Conservation (phyloP, 148 eudicot species). For the Euryodendron excelsum region DNA sequence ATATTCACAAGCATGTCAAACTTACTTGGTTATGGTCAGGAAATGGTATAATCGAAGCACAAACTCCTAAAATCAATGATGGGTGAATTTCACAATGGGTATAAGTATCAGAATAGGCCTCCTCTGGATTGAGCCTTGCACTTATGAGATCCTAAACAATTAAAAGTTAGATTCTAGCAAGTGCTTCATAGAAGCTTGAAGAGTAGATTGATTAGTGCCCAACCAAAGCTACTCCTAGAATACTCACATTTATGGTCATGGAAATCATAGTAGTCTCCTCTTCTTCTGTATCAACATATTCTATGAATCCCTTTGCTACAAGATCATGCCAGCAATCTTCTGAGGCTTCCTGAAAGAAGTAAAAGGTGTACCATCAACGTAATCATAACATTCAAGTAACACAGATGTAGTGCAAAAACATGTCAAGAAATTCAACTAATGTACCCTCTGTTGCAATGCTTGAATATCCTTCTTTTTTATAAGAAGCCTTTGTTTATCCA, state of each 20-base stretch:
- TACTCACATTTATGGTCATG: conserved; percentile 94
- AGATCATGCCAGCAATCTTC: conserved; percentile 99
- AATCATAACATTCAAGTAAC: conserved; percentile 8
- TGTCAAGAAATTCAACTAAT: neutral
- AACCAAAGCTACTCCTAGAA: neutral
- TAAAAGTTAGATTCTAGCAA: neutral
- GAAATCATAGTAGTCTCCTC: conserved; percentile 99
- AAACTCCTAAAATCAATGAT: conserved; percentile 91
- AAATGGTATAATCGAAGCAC: conserved; percentile 98
- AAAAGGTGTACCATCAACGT: neutral
- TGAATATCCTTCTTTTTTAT: conserved; percentile 82
- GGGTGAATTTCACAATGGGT: conserved; percentile 99
- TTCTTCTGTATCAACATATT: conserved; percentile 97
- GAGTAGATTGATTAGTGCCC: neutral
- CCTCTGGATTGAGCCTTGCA: conserved; percentile 79
- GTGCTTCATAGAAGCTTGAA: neutral
- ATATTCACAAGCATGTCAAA: neutral
- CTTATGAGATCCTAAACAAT: conserved; percentile 70
- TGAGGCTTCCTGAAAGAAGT: conserved; percentile 67
- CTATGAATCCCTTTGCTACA: conserved; percentile 84
- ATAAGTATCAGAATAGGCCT: conserved; percentile 91
- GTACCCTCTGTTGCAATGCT: conserved; percentile 81
- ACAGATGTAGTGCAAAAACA: neutral
- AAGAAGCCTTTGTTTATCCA: conserved; percentile 86
- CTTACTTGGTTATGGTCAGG: conserved; percentile 97